A percentile compares a stretch with the other conserved stretches of the same genome.
Evolutionary conservation across 1,139 yeast genomes (phyloP).

Genomic region (Saccharomyces pastorianus): DNA sequence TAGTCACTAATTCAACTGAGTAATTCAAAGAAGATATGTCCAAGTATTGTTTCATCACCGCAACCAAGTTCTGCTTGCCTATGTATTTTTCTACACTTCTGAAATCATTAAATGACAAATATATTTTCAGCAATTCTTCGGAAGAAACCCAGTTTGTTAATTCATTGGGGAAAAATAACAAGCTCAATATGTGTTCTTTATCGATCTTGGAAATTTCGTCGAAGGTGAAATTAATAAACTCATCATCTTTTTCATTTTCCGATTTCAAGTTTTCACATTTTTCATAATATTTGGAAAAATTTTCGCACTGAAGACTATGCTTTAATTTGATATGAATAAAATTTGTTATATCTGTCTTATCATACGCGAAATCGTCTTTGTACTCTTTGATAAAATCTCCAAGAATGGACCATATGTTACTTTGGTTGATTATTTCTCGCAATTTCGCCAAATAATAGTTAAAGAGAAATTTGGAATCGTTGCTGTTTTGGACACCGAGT

Average conservation of each 20-base stretch:
- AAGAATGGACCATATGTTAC: slow-evolving; percentile 14
- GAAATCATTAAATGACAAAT: slow-evolving; percentile 23
- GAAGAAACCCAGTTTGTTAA: slow-evolving; percentile 5
- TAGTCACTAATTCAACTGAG: slow-evolving; percentile 10
- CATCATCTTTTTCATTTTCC: slow-evolving; percentile 4
- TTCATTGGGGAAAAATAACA: slow-evolving; percentile 14
- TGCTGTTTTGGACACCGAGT: slow-evolving; percentile 15
- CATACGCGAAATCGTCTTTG: slow-evolving; percentile 20
- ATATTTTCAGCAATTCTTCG: slow-evolving; percentile 10
- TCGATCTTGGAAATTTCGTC: slow-evolving; percentile 16
- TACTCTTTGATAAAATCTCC: slow-evolving; percentile 15
- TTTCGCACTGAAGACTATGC: slow-evolving; percentile 7
- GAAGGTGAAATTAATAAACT: slow-evolving; percentile 4
- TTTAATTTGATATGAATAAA: slow-evolving; percentile 18
- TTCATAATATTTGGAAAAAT: slow-evolving; percentile 8
- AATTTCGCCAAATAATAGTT: slow-evolving; percentile 23
- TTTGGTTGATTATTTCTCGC: slow-evolving; percentile 13
- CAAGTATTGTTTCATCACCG: slow-evolving; percentile 18
- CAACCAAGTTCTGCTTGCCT: slow-evolving; percentile 11
- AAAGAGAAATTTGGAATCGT: slow-evolving; percentile 22
- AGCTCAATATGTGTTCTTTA: slow-evolving; percentile 12
- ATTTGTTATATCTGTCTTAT: slow-evolving; percentile 17
- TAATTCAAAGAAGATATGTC: slow-evolving; percentile 6
- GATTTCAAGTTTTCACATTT: slow-evolving; percentile 9
- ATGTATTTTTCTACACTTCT: slow-evolving; percentile 16